Base-by-base conservation (phyloP, 768 basidiomycete genomes). In the Gelatoporia subvermispora region DNA sequence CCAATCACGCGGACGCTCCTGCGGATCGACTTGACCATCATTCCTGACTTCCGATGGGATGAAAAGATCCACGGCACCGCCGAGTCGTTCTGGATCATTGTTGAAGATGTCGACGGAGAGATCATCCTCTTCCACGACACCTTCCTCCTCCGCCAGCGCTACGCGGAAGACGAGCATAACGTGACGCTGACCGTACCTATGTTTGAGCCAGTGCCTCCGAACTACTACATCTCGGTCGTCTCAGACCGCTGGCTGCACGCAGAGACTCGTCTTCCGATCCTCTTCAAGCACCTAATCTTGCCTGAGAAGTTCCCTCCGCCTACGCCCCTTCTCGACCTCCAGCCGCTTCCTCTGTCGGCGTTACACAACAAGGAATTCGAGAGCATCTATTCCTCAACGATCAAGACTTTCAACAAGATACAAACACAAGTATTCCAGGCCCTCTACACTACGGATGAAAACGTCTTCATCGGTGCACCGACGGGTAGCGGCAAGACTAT, bases 391-490 rank as follows among this genome's bases (percentile, higher is more conserved):
- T 79, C 82, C 1, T 79, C 77, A 16, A 81, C 81, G 0, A 84
- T 98, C 54, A 76, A 82, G 52, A 83, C 81, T 0, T 98, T 97
- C 76, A 98, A 98, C 79, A 99, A 97, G 68, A 97, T 98, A 52
- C 96, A 98, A 64, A 98, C 93, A 0, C 96, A 98, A 67, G 94
- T 96, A 39, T 98, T 99, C 85, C 93, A 97, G 59, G 94, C 95
- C 0, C 75, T 99, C 0, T 99, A 97, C 65, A 93, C 90, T 0
- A 85, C 92, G 0, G 94, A 97, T 60, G 96, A 98, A 61, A 98
- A 95, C 58, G 86, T 95, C 36, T 94, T 98, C 62, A 84, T 99
- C 48, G 94, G 93, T 17, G 96, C 95, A 0, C 95, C 96, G 0
- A 93, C 96, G 0, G 95, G 96, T 20, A 92, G 88, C 43, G 95